Conservation (phyloP, 345 rosid species). For the Rhodamnia rubescens region DNA sequence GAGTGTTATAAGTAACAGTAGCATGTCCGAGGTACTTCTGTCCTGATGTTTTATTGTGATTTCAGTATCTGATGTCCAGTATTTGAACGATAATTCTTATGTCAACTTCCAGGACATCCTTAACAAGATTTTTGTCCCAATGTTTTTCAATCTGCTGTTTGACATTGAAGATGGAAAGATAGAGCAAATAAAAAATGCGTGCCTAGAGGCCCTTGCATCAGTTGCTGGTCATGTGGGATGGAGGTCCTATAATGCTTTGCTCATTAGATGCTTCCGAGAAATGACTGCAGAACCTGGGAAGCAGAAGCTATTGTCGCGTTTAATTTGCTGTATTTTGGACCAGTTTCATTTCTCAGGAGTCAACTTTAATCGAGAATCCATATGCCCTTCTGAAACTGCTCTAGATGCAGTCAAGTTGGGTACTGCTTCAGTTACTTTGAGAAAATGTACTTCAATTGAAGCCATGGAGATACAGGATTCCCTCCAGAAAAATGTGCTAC, state of each 20-base stretch:
- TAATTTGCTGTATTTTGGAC: conserved; percentile 68
- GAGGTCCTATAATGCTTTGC: conserved; percentile 60
- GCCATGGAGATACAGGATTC: conserved; percentile 36
- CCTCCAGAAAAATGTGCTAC: conserved; percentile 54
- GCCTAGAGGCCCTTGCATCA: conserved; percentile 69
- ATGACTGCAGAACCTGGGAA: conserved; percentile 45
- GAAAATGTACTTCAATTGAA: conserved; percentile 5
- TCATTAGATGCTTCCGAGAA: conserved; percentile 64
- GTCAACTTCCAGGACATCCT: conserved; percentile 46
- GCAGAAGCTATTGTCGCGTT: conserved; percentile 55
- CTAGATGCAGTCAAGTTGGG: conserved; percentile 2
- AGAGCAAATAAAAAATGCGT: conserved; percentile 57
- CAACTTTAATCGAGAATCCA: conserved; percentile 21
- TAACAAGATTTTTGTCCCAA: conserved; percentile 61
- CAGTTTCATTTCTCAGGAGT: conserved; percentile 50
- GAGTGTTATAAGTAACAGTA: conserved; percentile 30
- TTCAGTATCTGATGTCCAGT: neutral
- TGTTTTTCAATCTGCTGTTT: conserved; percentile 71
- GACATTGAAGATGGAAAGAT: conserved; percentile 67
- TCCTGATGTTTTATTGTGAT: neutral
- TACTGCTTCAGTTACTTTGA: conserved; percentile 6
- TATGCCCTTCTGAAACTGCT: conserved; percentile 2
- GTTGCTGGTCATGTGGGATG: conserved; percentile 61
- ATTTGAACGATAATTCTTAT: conserved; percentile 1
- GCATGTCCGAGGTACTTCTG: conserved; percentile 42